phyloP scores from a whole-genome alignment of 768 basidiomycete genomes.

The Termitomyces sp. region DNA sequence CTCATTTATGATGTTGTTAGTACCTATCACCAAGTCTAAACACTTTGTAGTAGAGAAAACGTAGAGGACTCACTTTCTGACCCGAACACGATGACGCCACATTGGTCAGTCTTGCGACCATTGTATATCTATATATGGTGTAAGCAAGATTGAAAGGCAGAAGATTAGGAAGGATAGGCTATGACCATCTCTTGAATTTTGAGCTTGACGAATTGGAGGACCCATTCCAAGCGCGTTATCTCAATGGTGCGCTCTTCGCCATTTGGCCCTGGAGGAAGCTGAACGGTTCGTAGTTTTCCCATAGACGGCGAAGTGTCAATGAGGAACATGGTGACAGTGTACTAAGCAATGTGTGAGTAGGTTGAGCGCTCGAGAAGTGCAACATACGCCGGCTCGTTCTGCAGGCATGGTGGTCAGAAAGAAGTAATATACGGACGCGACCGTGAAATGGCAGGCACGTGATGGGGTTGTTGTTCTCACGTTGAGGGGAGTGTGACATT shows the following conservation, averaged over 20 bases:
- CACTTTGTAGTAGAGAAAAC: background rate
- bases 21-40: conserved; percentile 33
- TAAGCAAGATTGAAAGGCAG: background rate
- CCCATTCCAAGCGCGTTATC: conserved; percentile 77
- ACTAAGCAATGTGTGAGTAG: conserved; percentile 38
- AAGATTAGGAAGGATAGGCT: background rate
- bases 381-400: conserved; percentile 72
- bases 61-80: conserved; percentile 47
- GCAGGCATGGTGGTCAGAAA: conserved; percentile 50
- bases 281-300: conserved; percentile 55
- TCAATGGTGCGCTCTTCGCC: conserved; percentile 46
- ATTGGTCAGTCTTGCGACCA: conserved; percentile 89
- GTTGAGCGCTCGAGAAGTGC: background rate
- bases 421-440: conserved; percentile 23
- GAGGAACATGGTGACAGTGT: conserved; percentile 84
- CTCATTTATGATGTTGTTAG: conserved; percentile 57
- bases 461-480: conserved; percentile 17
- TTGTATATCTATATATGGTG: conserved; percentile 65
- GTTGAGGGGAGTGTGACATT: conserved; percentile 16
- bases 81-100: conserved; percentile 88
- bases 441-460: conserved; percentile 23
- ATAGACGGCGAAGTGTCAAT: conserved; percentile 87
- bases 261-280: conserved; percentile 45
- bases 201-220: conserved; percentile 81
- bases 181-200: conserved; percentile 88